Conservation (phyloP, 345 rosid genomes). For the Conringia planisiliqua region DNA sequence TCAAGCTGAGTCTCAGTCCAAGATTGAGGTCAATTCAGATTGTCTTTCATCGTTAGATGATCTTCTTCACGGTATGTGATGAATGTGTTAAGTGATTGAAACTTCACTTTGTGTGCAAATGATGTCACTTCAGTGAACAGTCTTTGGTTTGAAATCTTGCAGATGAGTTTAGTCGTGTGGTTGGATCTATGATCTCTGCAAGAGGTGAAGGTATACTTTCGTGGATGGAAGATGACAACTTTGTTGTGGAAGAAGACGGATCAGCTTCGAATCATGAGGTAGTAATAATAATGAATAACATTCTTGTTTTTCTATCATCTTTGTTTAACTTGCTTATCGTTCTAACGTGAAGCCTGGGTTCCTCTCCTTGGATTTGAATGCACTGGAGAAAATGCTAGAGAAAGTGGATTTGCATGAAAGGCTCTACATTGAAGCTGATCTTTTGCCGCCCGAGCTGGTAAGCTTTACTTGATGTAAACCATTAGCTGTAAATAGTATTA, state of each 20-base stretch:
- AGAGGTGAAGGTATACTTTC: slow-evolving; percentile 72
- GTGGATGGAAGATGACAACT: slow-evolving; percentile 66
- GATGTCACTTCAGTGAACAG: too few relatives aligned
- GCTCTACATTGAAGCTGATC: slow-evolving; percentile 72
- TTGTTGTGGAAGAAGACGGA: slow-evolving; percentile 55
- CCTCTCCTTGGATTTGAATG: slow-evolving; percentile 64
- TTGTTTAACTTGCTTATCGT: background rate
- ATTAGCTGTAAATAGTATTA: background rate
- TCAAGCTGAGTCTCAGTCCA: slow-evolving; percentile 46
- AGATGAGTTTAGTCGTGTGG: slow-evolving; percentile 50
- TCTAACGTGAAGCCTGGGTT: slow-evolving; percentile 46
- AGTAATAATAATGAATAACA: slow-evolving; percentile 38
- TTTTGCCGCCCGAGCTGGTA: slow-evolving; percentile 68
- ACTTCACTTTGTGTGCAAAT: too few relatives aligned
- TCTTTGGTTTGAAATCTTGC: slow-evolving; percentile 7
- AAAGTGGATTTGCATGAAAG: slow-evolving; percentile 59
- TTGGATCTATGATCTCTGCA: slow-evolving; percentile 61
- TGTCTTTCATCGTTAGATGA: slow-evolving; percentile 47
- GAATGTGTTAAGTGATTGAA: background rate
- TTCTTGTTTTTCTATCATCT: background rate
- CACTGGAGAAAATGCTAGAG: slow-evolving; percentile 59
- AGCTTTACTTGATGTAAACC: background rate
- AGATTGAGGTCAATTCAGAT: slow-evolving; percentile 36
- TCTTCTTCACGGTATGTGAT: slow-evolving; percentile 49
- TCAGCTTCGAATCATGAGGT: slow-evolving; percentile 56